Percentiles rank a stretch among this genome's conserved stretches.
These are phyloP conservation scores for Logfia minima DNA, from an alignment of 129 eudicot species.

Conservation along the genomic window DNA sequence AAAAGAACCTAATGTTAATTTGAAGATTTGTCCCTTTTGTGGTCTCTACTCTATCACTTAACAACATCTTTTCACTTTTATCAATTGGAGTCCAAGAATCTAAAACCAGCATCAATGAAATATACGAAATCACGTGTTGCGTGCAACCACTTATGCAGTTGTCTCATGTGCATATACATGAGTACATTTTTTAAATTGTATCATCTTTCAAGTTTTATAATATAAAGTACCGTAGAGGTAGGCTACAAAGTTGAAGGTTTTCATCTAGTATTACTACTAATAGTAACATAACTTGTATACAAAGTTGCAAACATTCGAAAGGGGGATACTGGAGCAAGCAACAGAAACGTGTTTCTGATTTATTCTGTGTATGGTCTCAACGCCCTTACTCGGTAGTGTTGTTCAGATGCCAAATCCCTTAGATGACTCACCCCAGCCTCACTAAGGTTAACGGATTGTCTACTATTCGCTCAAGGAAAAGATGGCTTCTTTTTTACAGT, in stretches of 20 bases:
- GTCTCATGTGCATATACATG: conserved; percentile 16
- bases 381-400: no score
- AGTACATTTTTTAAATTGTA: background rate
- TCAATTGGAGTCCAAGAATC: conserved; percentile 40
- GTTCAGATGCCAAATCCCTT: no score
- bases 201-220: background rate
- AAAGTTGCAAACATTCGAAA: conserved; percentile 3
- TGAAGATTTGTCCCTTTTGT: conserved; percentile 47
- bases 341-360: conserved; percentile 12
- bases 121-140: conserved; percentile 8
- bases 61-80: conserved; percentile 34
- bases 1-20: conserved; percentile 25
- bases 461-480: no score
- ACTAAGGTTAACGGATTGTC: no score
- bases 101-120: conserved; percentile 13
- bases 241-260: background rate
- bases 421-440: no score
- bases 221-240: background rate
- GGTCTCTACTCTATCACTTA: conserved; percentile 29
- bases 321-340: conserved; percentile 13
- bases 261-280: background rate
- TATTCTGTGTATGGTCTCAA: background rate
- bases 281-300: conserved; percentile 3
- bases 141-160: conserved; percentile 10
- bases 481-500: conserved; percentile 16